Conservation (phyloP, 495 filamentous ascomycete genomes). For the Talaromyces ruber region DNA sequence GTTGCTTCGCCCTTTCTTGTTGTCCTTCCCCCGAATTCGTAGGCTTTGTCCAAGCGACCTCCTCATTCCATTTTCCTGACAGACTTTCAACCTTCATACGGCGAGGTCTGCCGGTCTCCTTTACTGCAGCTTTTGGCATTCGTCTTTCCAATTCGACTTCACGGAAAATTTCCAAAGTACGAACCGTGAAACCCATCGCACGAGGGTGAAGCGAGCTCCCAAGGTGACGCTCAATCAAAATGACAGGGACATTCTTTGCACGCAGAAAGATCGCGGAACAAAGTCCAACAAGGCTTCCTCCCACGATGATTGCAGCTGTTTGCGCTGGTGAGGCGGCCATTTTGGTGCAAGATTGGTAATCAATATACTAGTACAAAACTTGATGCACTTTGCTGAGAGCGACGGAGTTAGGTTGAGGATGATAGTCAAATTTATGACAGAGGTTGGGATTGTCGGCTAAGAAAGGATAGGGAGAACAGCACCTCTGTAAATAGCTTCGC, state of each 20-base stretch:
- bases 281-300: slow-evolving; percentile 24
- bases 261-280: slow-evolving; percentile 21
- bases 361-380: too few species aligned
- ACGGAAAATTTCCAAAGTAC: slow-evolving; percentile 28
- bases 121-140: slow-evolving; percentile 16
- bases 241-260: slow-evolving; percentile 14
- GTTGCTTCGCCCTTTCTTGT: too few species aligned
- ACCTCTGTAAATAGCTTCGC: too few species aligned
- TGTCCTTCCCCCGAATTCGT: slow-evolving; percentile 5
- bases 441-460: too few species aligned
- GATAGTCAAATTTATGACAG: too few species aligned
- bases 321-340: too few species aligned
- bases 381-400: too few species aligned
- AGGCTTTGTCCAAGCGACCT: slow-evolving; percentile 15
- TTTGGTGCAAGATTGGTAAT: too few species aligned
- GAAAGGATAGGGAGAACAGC: too few species aligned
- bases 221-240: slow-evolving; percentile 23
- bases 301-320: too few species aligned
- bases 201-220: slow-evolving; percentile 21
- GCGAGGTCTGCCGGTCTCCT: too few species aligned
- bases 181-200: slow-evolving; percentile 23
- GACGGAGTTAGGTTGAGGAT: too few species aligned
- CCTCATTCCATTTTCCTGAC: slow-evolving; percentile 18
- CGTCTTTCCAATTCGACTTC: slow-evolving; percentile 17
- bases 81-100: slow-evolving; percentile 20